Percentiles rank a stretch among this genome's conserved stretches.
These are phyloP conservation scores for Beauveria brongniartii DNA, from an alignment of 2,329 filamentous ascomycete genomes.

Conservation along the genomic window DNA sequence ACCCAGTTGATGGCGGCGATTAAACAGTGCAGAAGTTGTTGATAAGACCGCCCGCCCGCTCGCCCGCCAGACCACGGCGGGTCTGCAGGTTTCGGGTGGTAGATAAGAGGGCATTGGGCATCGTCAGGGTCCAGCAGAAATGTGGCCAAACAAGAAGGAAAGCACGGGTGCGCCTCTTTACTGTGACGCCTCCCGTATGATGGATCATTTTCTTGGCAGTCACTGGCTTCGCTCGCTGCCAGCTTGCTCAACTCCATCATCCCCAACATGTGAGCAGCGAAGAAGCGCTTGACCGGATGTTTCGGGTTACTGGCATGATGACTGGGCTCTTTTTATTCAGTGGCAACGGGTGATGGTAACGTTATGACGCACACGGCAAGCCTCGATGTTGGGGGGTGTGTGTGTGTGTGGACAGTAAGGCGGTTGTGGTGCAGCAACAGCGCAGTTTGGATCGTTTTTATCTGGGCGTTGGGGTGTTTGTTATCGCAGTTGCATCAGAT, in stretches of 20 bases:
- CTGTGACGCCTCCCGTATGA: too few relatives aligned
- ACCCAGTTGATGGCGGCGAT: too few relatives aligned
- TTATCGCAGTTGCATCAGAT: background rate
- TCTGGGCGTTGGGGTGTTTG: too few relatives aligned
- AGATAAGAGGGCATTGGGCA: conserved; percentile 6
- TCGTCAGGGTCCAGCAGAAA: background rate
- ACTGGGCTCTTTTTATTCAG: background rate
- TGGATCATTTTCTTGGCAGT: background rate
- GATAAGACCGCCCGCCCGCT: too few relatives aligned
- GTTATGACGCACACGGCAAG: conserved; percentile 7
- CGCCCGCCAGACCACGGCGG: background rate
- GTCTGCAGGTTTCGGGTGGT: background rate
- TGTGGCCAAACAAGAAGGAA: background rate
- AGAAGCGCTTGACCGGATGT: background rate
- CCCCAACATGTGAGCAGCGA: background rate
- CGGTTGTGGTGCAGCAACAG: background rate
- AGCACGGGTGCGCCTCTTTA: background rate
- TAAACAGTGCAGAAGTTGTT: too few relatives aligned
- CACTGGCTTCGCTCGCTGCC: background rate
- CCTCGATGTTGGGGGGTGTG: background rate
- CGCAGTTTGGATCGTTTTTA: too few relatives aligned
- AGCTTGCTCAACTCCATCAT: too few relatives aligned
- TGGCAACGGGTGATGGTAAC: background rate
- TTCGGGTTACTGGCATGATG: background rate
- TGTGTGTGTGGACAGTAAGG: background rate